Base-by-base conservation (phyloP, 2,329 filamentous ascomycete genomes). In the Dactylellina cionopaga region DNA sequence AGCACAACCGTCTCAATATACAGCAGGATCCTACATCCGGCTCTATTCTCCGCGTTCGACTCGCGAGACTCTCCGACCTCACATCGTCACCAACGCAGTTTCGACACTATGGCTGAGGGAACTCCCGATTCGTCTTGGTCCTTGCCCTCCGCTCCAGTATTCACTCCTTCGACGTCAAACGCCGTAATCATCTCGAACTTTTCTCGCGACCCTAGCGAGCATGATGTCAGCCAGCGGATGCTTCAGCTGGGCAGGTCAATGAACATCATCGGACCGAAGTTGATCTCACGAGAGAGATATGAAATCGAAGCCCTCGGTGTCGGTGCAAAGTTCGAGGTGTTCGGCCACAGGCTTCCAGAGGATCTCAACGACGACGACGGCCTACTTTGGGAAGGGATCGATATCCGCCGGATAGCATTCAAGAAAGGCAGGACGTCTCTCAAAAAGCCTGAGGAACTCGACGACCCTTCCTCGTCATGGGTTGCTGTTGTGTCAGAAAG, bases 161-260 rank as follows among this genome's bases (percentile, higher is more conserved):
- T 71, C 17, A 71, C 66, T 2, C 66, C 66, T 0, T 71, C 66
- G 5, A 27, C 43, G 29, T 71, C 66, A 1, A 58, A 49, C 37
- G 66, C 66, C 13, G 51, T 71, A 5, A 15, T 71, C 6, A 58
- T 71, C 33, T 63, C 56, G 5, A 49, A 51, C 29, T 33, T 27
- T n/a, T 31, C 59, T 13, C 17, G 43, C 2, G 43, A 64, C 19
- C 66, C 66, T 7, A 59, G 25, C 33, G 58, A 64, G 24, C 51
- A 71, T 9, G 66, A 71, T 71, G 66, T 63, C 51, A 71, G 58
- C 44, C 43, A 71, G n/a, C 66, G 66, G 33, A 71, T 71, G 66
- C 58, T 71, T 27, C 58, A 71, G 35, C 25, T 71, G 24, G 66
- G 66, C 13, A 62, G 58, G 24, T 43, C 66, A 10, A 63, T 63